These are phyloP conservation scores for Neoascochyta sp. DNA, from an alignment of 2,329 filamentous ascomycete genomes.

Conservation along the genomic window DNA sequence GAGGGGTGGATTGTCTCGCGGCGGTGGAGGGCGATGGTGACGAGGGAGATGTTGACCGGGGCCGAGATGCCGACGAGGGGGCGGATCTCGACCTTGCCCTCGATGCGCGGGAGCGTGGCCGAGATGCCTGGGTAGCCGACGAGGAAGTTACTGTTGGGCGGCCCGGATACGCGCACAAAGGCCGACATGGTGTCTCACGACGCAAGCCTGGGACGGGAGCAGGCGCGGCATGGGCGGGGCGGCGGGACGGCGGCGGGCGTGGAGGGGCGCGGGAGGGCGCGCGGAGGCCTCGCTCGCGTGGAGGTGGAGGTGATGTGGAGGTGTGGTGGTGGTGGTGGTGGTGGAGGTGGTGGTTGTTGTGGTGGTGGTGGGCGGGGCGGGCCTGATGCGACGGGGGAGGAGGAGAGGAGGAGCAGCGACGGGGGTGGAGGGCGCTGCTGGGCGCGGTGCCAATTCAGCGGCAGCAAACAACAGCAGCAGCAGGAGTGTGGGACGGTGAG, in stretches of 20 bases:
- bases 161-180: constrained; percentile 93
- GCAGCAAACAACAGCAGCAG: too few species aligned
- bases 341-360: constrained; percentile 9
- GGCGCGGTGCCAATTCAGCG: too few species aligned
- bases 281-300: neutral
- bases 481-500: too few species aligned
- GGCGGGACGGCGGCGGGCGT: constrained; percentile 4
- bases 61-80: constrained; percentile 81
- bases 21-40: constrained; percentile 89
- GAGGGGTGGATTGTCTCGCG: constrained; percentile 95
- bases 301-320: constrained; percentile 4
- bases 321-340: constrained; percentile 4
- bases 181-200: constrained; percentile 53
- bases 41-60: constrained; percentile 84
- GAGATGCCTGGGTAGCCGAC: constrained; percentile 98
- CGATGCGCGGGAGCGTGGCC: constrained; percentile 91
- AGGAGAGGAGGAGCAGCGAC: constrained; percentile 16
- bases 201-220: constrained; percentile 33
- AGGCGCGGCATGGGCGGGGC: constrained; percentile 35
- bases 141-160: constrained; percentile 93
- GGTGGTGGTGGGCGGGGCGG: constrained; percentile 16
- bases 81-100: constrained; percentile 95
- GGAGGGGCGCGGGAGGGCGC: neutral
- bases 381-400: constrained; percentile 18
- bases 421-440: constrained; percentile 8